Percentiles rank a stretch among this genome's conserved stretches.
These are phyloP conservation scores for Bertia moriformis DNA, from an alignment of 2,329 filamentous ascomycete genomes.

Conservation along the genomic window DNA sequence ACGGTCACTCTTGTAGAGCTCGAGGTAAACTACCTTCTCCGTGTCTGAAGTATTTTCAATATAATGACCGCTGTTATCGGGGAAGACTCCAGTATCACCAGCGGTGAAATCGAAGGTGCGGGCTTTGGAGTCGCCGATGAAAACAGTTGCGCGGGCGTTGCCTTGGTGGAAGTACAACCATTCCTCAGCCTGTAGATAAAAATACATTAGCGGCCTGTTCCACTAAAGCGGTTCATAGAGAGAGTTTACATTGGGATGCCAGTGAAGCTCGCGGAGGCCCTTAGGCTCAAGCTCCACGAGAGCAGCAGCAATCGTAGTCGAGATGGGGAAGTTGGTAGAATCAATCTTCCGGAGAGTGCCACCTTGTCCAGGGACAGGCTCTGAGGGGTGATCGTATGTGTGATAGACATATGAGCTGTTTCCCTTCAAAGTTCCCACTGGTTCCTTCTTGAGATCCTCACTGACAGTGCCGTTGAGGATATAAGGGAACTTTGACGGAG, in stretches of 20 bases:
- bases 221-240: slow-evolving; percentile 1
- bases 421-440: slow-evolving; percentile 31
- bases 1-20: slow-evolving; percentile 54
- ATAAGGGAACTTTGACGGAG: slow-evolving; percentile 44
- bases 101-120: slow-evolving; percentile 53
- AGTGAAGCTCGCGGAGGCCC: slow-evolving; percentile 51
- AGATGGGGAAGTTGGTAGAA: slow-evolving; percentile 50
- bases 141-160: slow-evolving; percentile 45
- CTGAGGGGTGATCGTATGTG: slow-evolving; percentile 36
- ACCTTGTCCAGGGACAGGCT: slow-evolving; percentile 43
- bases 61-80: slow-evolving; percentile 54
- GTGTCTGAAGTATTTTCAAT: slow-evolving; percentile 53
- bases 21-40: slow-evolving; percentile 52
- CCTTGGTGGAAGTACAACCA: slow-evolving; percentile 60
- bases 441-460: slow-evolving; percentile 26
- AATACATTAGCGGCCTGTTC: neutral
- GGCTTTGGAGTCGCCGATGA: slow-evolving; percentile 42
- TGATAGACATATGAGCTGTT: slow-evolving; percentile 49
- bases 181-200: slow-evolving; percentile 50
- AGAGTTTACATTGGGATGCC: slow-evolving; percentile 48
- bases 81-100: slow-evolving; percentile 56
- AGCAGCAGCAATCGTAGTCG: slow-evolving; percentile 50
- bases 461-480: slow-evolving; percentile 42
- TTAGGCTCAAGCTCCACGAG: slow-evolving; percentile 49
- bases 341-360: slow-evolving; percentile 52